Conservation (phyloP, 2,329 filamentous ascomycete genomes). For the Phialophora tarda region DNA sequence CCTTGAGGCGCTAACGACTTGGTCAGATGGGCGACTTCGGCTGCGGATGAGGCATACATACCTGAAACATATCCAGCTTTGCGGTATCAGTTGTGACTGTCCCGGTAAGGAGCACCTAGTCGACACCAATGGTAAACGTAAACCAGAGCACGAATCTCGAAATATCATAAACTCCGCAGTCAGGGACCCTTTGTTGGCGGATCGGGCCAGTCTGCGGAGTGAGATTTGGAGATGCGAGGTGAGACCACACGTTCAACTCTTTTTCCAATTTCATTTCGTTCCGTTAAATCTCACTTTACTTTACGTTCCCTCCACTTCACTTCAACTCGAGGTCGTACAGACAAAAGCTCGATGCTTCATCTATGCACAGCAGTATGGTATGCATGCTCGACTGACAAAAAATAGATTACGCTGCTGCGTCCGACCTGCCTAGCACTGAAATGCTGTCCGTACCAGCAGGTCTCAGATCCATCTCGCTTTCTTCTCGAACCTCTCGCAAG, state of each 20-base stretch:
- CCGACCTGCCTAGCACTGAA: background rate
- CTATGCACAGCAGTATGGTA: background rate
- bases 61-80: conserved; percentile 41
- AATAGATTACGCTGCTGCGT: background rate
- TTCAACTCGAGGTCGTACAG: background rate
- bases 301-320: background rate
- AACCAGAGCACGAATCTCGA: background rate
- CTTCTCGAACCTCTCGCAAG: background rate
- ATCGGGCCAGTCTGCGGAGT: conserved; percentile 4
- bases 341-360: background rate
- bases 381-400: background rate
- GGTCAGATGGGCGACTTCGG: conserved; percentile 2
- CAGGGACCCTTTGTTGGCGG: conserved; percentile 9
- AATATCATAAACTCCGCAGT: conserved; percentile 22
- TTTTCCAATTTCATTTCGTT: conserved; percentile 6
- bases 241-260: conserved; percentile 2
- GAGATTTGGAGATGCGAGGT: conserved; percentile 15
- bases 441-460: background rate
- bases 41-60: conserved; percentile 13
- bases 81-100: conserved; percentile 23
- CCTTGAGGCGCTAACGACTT: conserved; percentile 71
- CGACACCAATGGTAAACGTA: conserved; percentile 2
- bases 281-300: background rate
- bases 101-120: background rate
- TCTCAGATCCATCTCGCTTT: background rate